Percentiles rank a stretch among this genome's conserved stretches.
phyloP scores from a whole-genome alignment of 176 grass and related monocot genomes.

The Phoenix roebelenii region DNA sequence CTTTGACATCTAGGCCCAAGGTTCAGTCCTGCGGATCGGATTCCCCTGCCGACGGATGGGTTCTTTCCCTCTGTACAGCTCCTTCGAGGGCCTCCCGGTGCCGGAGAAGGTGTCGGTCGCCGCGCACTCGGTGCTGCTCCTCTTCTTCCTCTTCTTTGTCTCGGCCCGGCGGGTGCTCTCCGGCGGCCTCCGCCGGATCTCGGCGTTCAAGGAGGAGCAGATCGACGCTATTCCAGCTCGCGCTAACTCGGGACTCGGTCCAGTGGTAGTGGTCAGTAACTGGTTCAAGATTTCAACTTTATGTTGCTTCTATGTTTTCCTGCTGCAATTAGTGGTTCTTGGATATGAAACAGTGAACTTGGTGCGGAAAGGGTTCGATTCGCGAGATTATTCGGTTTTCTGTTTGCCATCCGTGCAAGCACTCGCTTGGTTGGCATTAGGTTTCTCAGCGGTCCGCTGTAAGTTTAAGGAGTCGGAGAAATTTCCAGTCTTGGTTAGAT shows the following conservation, averaged over 20 bases:
- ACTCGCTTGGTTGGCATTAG: conserved; percentile 48
- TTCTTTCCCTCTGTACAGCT: background rate
- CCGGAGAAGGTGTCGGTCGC: conserved; percentile 11
- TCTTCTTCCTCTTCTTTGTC: conserved; percentile 10
- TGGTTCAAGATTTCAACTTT: conserved; percentile 29
- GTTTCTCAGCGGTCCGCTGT: conserved; percentile 37
- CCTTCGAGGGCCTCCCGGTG: background rate
- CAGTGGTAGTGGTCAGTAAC: background rate
- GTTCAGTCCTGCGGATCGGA: conserved; percentile 7
- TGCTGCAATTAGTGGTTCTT: conserved; percentile 45
- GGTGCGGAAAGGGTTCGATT: conserved; percentile 2
- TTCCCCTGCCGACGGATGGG: conserved; percentile 6
- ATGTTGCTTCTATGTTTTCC: conserved; percentile 50
- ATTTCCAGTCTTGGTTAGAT: conserved; percentile 55
- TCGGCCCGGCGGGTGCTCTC: conserved; percentile 8
- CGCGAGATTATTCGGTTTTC: conserved; percentile 13
- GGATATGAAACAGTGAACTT: conserved; percentile 37
- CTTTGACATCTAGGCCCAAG: conserved; percentile 13
- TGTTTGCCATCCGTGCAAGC: conserved; percentile 46
- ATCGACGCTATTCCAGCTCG: background rate
- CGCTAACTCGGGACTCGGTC: background rate
- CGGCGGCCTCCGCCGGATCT: background rate
- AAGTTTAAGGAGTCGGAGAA: conserved; percentile 25
- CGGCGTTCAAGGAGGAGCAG: background rate
- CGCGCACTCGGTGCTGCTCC: conserved; percentile 7